phyloP scores from a whole-genome alignment of 139 green algal species.

The Spirogloea muscicola region DNA sequence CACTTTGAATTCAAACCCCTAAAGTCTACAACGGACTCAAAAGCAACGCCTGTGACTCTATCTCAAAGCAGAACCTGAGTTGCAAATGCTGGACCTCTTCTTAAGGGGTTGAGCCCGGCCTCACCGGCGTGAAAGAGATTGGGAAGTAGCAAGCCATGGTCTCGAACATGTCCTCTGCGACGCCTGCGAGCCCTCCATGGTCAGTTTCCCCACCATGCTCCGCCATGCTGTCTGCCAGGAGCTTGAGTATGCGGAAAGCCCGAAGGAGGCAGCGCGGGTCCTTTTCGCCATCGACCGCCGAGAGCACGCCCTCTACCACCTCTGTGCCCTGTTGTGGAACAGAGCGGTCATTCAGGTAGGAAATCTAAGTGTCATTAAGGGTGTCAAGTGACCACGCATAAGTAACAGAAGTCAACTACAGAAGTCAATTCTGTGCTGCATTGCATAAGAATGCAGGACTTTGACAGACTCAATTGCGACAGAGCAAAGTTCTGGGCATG shows the following conservation, averaged over 20 bases:
- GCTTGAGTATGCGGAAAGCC: conserved; percentile 57
- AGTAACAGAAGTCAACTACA: neutral
- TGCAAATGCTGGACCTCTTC: neutral
- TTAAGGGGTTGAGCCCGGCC: neutral
- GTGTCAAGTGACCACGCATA: neutral
- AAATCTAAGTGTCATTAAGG: too few relatives aligned
- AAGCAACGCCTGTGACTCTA: neutral
- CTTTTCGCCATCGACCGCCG: conserved; percentile 76
- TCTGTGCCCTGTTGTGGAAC: neutral
- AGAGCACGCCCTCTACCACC: conserved; percentile 35
- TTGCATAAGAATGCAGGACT: neutral
- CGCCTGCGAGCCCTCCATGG: neutral
- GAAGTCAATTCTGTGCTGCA: conserved; percentile 14
- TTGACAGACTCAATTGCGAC: neutral
- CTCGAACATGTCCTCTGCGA: conserved; percentile 75
- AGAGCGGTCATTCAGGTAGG: neutral
- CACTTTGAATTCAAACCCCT: neutral
- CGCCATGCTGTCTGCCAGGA: neutral
- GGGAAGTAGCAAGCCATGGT: conserved; percentile 84
- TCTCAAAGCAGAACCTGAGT: neutral
- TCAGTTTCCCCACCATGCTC: neutral
- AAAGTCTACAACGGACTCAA: neutral
- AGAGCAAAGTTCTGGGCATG: neutral
- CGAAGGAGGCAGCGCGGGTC: conserved; percentile 81
- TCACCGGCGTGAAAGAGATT: conserved; percentile 73